Percentiles rank a stretch among this genome's conserved stretches.
These are phyloP conservation scores for Phyllosticta citriasiana DNA, from an alignment of 2,329 filamentous ascomycete genomes.

Conservation along the genomic window DNA sequence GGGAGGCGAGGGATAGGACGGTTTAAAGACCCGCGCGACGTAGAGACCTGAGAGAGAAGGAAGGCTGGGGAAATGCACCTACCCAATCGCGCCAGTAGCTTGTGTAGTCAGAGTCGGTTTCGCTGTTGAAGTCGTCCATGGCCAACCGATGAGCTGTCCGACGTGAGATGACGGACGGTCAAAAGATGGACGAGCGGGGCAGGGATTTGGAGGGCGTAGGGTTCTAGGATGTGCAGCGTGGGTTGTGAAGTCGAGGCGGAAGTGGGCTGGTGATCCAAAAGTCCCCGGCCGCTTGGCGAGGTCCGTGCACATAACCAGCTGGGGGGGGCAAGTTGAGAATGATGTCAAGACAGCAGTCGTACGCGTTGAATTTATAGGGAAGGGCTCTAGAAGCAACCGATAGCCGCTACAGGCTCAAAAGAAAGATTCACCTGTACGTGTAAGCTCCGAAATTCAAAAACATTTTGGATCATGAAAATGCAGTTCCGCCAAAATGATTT, in stretches of 20 bases:
- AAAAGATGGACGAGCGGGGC: not conserved
- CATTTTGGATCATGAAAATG: no score
- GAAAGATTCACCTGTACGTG: no score
- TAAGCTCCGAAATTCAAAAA: no score
- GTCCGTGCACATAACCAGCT: not conserved
- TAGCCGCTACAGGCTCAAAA: no score
- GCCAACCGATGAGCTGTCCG: not conserved
- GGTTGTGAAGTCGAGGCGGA: not conserved
- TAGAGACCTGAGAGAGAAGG: not conserved
- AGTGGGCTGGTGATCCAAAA: not conserved
- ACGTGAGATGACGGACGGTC: not conserved
- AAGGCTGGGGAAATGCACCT: conserved; percentile 34
- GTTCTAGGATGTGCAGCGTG: not conserved
- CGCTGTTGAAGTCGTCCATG: conserved; percentile 97
- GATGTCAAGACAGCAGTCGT: not conserved
- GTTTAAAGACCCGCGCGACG: not conserved
- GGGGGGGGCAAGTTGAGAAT: not conserved
- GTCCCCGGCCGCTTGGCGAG: not conserved
- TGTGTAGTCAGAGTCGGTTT: conserved; percentile 97
- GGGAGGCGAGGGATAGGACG: not conserved
- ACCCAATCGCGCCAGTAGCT: conserved; percentile 99
- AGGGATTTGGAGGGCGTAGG: not conserved
- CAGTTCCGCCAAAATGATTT: no score
- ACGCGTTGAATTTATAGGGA: no score
- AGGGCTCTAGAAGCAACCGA: no score